Base-by-base conservation (phyloP, 1,284 basidiomycete genomes). In the Phlebopus sp. region DNA sequence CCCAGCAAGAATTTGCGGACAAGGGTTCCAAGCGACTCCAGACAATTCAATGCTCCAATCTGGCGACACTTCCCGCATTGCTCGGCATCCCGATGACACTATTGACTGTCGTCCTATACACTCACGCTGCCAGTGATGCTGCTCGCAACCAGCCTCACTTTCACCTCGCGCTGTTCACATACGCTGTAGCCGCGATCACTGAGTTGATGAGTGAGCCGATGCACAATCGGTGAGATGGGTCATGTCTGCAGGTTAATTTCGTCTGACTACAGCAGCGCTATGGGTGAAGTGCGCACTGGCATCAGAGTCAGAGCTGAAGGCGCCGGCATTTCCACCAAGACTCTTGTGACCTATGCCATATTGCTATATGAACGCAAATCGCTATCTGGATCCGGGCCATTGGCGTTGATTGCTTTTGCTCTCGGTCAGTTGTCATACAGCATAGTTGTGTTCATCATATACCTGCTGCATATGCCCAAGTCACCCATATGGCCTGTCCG, bases 151-250 rank as follows among this genome's bases (percentile, higher is more conserved):
- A 95, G 62, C 73, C 82, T 0, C 64, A 78, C 58, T 95, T 95
- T 63, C 58, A 67, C 38, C 54, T 69, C 17, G 81, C 90, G 1
- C 77, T 95, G 10, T 58, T 64, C 1, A 66, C 90, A 5, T 96
- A 97, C 66, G 82, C 83, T 11, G 15, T 81, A 5, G 83, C 91
- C 0, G 86, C 90, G 1, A 58, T 92, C 23, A 56, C 81, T 43
- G 94, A 97, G 64, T 76, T 97, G 36, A 58, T 83, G 44, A 82
- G 85, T 36, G 94, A 97, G 64, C 92, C 92, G 4, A 77, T 87
- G 69, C 89, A 95, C 65, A 88, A 92, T 54, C 71, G 76, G 74
- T 83, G 59, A 64, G 77, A 64, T 44, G 10, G 21, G 25, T 44
- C 36, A n/a, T 39, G 34, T 39, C 37, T 44, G 4, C 40, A 42